A percentile compares a stretch with the other conserved stretches of the same genome.
These are phyloP conservation scores for Ulota crispa DNA, from an alignment of 225 moss, liverwort and hornwort genomes.

Conservation along the genomic window DNA sequence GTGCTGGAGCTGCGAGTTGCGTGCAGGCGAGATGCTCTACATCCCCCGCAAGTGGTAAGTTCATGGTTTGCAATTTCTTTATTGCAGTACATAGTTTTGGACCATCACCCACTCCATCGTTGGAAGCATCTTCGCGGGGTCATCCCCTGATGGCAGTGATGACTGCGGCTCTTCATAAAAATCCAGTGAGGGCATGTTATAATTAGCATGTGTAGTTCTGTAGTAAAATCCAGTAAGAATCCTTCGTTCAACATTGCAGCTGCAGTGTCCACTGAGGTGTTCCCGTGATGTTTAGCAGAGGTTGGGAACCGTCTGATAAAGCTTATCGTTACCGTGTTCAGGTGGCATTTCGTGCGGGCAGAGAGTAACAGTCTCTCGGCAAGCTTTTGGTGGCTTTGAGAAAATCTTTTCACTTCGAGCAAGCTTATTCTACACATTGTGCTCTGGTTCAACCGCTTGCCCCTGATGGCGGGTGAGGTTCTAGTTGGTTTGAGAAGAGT, in stretches of 20 bases:
- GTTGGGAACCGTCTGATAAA: not conserved
- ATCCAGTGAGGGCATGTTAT: not conserved
- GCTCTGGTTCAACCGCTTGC: not conserved
- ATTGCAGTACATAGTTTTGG: not conserved
- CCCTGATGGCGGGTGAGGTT: not conserved
- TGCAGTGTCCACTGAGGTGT: not conserved
- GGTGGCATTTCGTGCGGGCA: conserved; percentile 59
- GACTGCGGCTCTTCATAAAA: not conserved
- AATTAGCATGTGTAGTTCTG: not conserved
- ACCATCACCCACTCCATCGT: not conserved
- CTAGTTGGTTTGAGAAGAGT: not conserved
- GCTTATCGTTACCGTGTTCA: conserved; percentile 13
- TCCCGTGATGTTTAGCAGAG: not conserved
- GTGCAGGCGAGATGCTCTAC: conserved; percentile 54
- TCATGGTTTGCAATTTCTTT: not conserved
- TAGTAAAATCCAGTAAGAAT: not conserved
- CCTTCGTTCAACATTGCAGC: not conserved
- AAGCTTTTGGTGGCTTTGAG: conserved; percentile 59
- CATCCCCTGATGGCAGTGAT: not conserved
- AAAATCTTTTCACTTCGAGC: not conserved
- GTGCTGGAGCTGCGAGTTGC: conserved; percentile 48
- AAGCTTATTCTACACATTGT: not conserved
- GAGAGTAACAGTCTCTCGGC: conserved; percentile 45
- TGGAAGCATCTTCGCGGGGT: not conserved
- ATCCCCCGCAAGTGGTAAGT: conserved; percentile 50